Base-by-base conservation (phyloP, 345 rosid species). In the Linum usitatissimum region DNA sequence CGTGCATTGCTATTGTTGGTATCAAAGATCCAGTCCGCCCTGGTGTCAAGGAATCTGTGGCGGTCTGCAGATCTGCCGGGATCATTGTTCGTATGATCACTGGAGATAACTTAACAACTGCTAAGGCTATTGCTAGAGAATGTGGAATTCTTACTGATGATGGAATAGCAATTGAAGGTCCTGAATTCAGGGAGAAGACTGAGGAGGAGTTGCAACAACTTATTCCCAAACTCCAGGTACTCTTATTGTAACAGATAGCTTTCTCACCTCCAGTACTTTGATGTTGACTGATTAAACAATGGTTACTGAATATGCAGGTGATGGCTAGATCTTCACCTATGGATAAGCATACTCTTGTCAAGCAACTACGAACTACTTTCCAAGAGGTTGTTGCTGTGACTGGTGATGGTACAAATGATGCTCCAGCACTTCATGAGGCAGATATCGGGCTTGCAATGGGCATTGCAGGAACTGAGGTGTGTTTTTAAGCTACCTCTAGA, bases 171-270 rank as follows among this genome's bases (percentile, higher is more conserved):
- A 73, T 73, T 48, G 72, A 68, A 61, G 76, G 76, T 42, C 76
- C 70, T 9, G 72, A 53, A 30, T 73, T 73, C 59, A 60, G 72
- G 62, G 70, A 60, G 63, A 73, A 64, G 63, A 73, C 55, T 13
- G 72, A 64, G 59, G 60, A 64, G 12, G 70, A 73, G 19, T 31
- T 92, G 77, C 74, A 51, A 53, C 65, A 83, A 71, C 80, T 89
- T 54, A 87, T 89, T 66, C 96, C 98, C 30, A 87, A 75, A 72
- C 77, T 92, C 63, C 98, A 92, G 96, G 98, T 92, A 58, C 62
- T 10, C 49, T 61, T 57, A n/a, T 17, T 23, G 5, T 34, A 30
- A 30, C 42, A 10, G 54, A 60, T 61, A 36, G 17, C 55, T 31
- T 30, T 19, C 60, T 34, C 8, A 34, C 8, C 38, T 34, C 38